Percentiles rank a stretch among this genome's conserved stretches.
Conservation (phyloP, 176 grass and related monocot species). For the Musa acuminata region DNA sequence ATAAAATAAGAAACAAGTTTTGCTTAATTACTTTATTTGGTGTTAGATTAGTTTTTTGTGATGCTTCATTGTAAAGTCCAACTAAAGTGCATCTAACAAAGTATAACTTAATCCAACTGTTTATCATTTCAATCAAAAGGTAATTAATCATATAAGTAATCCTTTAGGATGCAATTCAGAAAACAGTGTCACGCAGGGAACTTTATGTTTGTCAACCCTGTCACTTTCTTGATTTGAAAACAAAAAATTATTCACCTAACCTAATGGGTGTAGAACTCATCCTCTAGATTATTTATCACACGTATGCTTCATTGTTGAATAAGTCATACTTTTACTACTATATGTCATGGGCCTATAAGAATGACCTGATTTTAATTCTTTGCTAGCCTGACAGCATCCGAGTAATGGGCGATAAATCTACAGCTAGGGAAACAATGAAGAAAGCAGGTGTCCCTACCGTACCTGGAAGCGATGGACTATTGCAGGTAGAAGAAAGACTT, state of each 20-base stretch:
- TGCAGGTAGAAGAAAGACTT: constrained; percentile 28
- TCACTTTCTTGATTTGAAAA: neutral
- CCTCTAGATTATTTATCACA: neutral
- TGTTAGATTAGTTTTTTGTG: neutral
- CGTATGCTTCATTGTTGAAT: neutral
- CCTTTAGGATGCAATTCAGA: neutral
- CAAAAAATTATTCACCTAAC: neutral
- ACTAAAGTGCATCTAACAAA: neutral
- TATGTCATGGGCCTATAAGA: neutral
- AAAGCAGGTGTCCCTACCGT: constrained; percentile 49
- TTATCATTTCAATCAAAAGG: too few species aligned
- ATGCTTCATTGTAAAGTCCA: neutral
- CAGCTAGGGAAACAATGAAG: constrained; percentile 52
- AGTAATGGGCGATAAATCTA: constrained; percentile 50
- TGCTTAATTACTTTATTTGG: too few species aligned
- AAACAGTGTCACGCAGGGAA: neutral
- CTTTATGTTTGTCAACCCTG: neutral
- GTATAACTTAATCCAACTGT: neutral
- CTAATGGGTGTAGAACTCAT: neutral
- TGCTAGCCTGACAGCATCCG: constrained; percentile 39
- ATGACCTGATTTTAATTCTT: neutral
- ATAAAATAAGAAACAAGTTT: too few species aligned
- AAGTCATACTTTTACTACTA: neutral
- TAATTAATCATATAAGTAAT: neutral
- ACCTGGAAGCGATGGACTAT: constrained; percentile 41